Percentiles rank a stretch among this genome's conserved stretches.
phyloP scores from a whole-genome alignment of 176 grass and related monocot species.

The Eragrostis curvula region DNA sequence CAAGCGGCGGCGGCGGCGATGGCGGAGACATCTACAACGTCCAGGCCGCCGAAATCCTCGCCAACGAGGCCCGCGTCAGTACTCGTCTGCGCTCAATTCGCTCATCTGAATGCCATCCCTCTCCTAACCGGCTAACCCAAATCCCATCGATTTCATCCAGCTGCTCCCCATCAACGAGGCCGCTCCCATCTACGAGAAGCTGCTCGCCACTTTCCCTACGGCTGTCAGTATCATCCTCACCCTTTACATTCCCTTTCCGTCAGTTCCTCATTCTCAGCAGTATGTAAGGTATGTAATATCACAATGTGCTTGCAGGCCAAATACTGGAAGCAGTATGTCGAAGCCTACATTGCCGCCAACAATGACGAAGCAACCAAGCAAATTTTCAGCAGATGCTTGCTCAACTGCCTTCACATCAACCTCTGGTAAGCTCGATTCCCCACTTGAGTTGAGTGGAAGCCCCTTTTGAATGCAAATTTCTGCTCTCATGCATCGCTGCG shows the following conservation, averaged over 20 bases:
- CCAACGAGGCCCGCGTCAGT: constrained; percentile 76
- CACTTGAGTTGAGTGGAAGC: background rate
- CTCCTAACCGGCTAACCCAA: background rate
- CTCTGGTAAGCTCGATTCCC: constrained; percentile 58
- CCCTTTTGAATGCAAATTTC: background rate
- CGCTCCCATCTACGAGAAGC: constrained; percentile 82
- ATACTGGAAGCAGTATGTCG: constrained; percentile 99
- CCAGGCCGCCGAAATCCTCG: constrained; percentile 77
- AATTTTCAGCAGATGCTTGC: constrained; percentile 93
- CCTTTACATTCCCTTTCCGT: background rate
- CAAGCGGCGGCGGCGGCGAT: constrained; percentile 3
- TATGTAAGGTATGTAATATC: background rate
- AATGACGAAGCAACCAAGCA: constrained; percentile 84
- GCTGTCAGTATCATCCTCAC: constrained; percentile 49
- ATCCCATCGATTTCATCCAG: constrained; percentile 28
- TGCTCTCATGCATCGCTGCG: background rate
- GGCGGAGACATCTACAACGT: constrained; percentile 68
- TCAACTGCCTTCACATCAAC: constrained; percentile 84
- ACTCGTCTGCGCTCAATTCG: background rate
- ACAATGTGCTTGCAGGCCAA: constrained; percentile 58
- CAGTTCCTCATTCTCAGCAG: background rate
- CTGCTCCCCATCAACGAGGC: constrained; percentile 73
- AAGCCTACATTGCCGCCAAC: constrained; percentile 78
- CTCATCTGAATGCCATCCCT: background rate
- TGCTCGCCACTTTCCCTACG: constrained; percentile 82